Evolutionary conservation across 208 protist genomes (phyloP).

Genomic region (Wallacemonas rigidus): DNA sequence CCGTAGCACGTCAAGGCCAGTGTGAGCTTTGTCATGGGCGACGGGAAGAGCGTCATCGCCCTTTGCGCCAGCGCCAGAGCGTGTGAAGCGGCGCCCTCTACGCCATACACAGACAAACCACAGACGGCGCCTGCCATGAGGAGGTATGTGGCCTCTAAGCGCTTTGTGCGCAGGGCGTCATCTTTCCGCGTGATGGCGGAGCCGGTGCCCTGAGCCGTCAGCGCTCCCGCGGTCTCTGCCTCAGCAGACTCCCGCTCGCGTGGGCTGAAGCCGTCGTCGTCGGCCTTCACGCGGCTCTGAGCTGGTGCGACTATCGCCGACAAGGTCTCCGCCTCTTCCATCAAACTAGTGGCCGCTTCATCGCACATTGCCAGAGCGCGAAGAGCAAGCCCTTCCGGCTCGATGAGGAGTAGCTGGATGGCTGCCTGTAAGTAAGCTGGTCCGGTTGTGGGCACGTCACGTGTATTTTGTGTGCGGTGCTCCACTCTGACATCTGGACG

Average conservation of each 20-base stretch:
- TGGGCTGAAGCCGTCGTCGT: conserved; percentile 19
- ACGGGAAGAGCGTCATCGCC: conserved; percentile 39
- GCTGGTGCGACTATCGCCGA: not conserved
- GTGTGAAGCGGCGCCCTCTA: conserved; percentile 22
- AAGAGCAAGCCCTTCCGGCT: conserved; percentile 14
- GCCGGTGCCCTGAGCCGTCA: too few relatives aligned
- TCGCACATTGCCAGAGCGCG: conserved; percentile 52
- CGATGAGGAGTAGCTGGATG: conserved; percentile 43
- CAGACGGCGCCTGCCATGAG: conserved; percentile 48
- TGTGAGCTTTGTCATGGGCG: conserved; percentile 38
- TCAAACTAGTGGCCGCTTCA: conserved; percentile 42
- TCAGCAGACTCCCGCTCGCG: not conserved
- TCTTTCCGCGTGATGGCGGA: not conserved
- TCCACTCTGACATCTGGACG: not conserved
- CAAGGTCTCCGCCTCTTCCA: conserved; percentile 46
- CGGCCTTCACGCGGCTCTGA: not conserved
- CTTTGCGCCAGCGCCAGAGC: conserved; percentile 47
- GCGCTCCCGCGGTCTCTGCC: not conserved
- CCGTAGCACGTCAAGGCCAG: conserved; percentile 45
- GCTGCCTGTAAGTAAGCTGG: conserved; percentile 42
- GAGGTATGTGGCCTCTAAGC: conserved; percentile 57
- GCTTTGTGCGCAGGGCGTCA: conserved; percentile 19
- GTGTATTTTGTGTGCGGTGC: not conserved
- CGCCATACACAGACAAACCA: conserved; percentile 31
- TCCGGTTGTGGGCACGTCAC: conserved; percentile 21